phyloP scores from a whole-genome alignment of 306 rosid genomes.

The Cucumis cinereus region DNA sequence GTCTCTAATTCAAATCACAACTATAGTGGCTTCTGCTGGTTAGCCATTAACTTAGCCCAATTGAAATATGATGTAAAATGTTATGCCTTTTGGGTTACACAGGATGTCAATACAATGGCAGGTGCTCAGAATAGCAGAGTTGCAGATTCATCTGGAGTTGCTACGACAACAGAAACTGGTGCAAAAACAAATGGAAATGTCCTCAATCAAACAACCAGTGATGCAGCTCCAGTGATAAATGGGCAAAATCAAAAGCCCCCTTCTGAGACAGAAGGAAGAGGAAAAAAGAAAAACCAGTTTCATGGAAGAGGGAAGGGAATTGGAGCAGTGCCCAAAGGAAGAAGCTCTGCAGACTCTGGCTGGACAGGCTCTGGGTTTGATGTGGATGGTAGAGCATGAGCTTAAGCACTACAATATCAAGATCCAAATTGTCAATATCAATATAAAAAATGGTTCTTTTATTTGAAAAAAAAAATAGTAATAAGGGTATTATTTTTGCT shows the following conservation, averaged over 20 bases:
- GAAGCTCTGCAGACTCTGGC: conserved; percentile 53
- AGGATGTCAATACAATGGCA: conserved; percentile 42
- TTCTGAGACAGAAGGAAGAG: conserved; percentile 54
- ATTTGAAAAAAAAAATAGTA: not conserved
- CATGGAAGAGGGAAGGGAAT: conserved; percentile 78
- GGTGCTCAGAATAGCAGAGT: conserved; percentile 22
- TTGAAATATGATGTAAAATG: not conserved
- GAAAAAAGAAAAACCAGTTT: conserved; percentile 53
- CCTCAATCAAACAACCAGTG: conserved; percentile 29
- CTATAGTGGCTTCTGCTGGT: not conserved
- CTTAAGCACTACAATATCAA: not conserved
- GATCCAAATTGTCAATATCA: not conserved
- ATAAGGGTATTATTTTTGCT: not conserved
- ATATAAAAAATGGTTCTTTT: not conserved
- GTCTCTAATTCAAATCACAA: not conserved
- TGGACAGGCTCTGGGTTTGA: conserved; percentile 96
- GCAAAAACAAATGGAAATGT: conserved; percentile 15
- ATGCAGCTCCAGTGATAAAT: conserved; percentile 24
- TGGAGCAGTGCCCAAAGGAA: conserved; percentile 69
- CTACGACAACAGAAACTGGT: conserved; percentile 30
- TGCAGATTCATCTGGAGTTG: conserved; percentile 31
- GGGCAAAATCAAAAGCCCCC: conserved; percentile 32
- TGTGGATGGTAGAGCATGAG: conserved; percentile 48
- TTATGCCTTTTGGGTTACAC: conserved; percentile 12
- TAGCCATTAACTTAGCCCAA: not conserved